Evolutionary conservation across 208 protist species (phyloP).

Genomic region (Wallacemonas sp.): DNA sequence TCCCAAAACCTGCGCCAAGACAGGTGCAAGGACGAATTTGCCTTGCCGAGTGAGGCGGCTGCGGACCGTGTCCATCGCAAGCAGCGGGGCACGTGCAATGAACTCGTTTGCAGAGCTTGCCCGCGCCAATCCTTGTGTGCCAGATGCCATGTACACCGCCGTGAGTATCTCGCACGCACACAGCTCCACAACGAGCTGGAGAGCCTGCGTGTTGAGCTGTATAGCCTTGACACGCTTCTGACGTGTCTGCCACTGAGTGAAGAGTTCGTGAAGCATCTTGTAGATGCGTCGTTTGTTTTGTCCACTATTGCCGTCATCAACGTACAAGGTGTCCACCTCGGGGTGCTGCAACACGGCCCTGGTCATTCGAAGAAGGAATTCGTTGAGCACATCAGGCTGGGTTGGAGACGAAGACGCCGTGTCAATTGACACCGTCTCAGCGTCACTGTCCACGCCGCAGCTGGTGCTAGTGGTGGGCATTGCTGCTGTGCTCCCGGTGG

Average conservation of each 20-base stretch:
- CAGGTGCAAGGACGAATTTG: slow-evolving; percentile 21
- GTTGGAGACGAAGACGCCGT: neutral
- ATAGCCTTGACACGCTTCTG: slow-evolving; percentile 20
- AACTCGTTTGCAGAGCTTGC: slow-evolving; percentile 12
- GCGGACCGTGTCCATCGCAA: slow-evolving; percentile 29
- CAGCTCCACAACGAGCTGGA: neutral
- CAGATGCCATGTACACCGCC: slow-evolving; percentile 6
- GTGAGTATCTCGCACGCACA: slow-evolving; percentile 1
- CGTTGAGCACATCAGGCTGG: slow-evolving; percentile 18
- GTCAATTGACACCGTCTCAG: neutral
- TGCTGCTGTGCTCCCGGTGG: too few relatives aligned
- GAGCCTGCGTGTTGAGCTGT: neutral
- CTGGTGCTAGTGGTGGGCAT: slow-evolving; percentile 8
- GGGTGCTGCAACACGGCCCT: slow-evolving; percentile 47
- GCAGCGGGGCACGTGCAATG: slow-evolving; percentile 14
- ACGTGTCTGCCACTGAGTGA: slow-evolving; percentile 25
- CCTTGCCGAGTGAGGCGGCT: slow-evolving; percentile 8
- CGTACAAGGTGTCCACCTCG: slow-evolving; percentile 10
- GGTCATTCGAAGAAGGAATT: slow-evolving; percentile 62
- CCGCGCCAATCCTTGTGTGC: neutral
- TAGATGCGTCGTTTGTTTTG: slow-evolving; percentile 28
- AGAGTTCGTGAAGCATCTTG: slow-evolving; percentile 42
- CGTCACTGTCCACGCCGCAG: neutral
- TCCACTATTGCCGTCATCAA: neutral
- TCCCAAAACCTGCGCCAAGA: slow-evolving; percentile 48